These are phyloP conservation scores for Adansonia rubrostipa DNA, from an alignment of 441 rosid species.

Conservation along the genomic window DNA sequence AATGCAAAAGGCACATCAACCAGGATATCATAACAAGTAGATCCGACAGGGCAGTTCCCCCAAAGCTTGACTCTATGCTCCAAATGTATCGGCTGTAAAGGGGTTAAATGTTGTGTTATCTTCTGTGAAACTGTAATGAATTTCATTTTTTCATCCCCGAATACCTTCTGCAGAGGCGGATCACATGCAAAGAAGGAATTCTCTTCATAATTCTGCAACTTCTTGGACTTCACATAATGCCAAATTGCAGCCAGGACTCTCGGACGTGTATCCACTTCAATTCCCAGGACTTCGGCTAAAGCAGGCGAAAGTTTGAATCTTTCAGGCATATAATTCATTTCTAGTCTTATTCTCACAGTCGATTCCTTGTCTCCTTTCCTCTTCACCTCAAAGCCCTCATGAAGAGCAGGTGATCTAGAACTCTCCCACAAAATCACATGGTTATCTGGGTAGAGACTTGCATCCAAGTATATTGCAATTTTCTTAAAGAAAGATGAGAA, in stretches of 20 bases:
- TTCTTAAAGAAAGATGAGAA: constrained; percentile 39
- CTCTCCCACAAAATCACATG: constrained; percentile 77
- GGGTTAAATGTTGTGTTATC: constrained; percentile 56
- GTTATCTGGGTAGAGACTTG: constrained; percentile 67
- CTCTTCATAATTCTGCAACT: constrained; percentile 63
- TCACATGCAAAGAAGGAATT: constrained; percentile 67
- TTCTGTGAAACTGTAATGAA: constrained; percentile 59
- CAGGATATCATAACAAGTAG: constrained; percentile 67
- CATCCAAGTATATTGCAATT: constrained; percentile 66
- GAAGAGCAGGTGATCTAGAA: constrained; percentile 62
- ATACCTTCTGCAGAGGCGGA: constrained; percentile 67
- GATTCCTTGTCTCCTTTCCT: constrained; percentile 80
- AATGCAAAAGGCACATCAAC: constrained; percentile 68
- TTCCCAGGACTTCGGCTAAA: constrained; percentile 64
- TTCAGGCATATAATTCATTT: constrained; percentile 72
- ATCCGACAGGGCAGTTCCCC: constrained; percentile 66
- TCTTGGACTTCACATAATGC: constrained; percentile 70
- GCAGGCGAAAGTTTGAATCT: constrained; percentile 68
- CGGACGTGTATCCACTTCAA: constrained; percentile 66
- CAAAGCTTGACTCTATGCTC: constrained; percentile 76
- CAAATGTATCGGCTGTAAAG: constrained; percentile 68
- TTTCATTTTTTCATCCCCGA: constrained; percentile 75
- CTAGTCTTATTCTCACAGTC: constrained; percentile 62
- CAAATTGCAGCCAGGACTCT: constrained; percentile 70
- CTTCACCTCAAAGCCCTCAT: constrained; percentile 81